Base-by-base conservation (phyloP, 768 basidiomycete species). In the Tephrocybe sp. region DNA sequence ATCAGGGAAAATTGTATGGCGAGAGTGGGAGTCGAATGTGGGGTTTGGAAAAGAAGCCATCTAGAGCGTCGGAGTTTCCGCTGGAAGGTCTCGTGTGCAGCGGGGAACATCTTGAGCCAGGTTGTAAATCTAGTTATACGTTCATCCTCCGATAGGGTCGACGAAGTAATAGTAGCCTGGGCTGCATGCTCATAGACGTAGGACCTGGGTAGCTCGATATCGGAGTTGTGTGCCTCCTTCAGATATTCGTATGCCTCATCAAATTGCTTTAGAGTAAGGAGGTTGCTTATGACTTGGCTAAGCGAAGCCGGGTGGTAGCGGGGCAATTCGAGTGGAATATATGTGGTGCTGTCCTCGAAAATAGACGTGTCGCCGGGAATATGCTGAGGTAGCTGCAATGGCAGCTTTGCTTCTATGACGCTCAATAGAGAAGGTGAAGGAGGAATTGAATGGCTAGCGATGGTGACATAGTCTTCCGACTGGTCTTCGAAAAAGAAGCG, bases 321-420 rank as follows among this genome's bases (percentile, higher is more conserved):
- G 4, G 25, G 3, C 5, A 37, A 28, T 1, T 30, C 16, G 36
- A 38, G n/a, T n/a, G n/a, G n/a, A n/a, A n/a, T n/a, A n/a, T n/a
- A n/a, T n/a, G n/a, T n/a, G n/a, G n/a, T n/a, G n/a, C n/a, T 56
- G 15, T 69, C 69, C 54, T 75, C 73, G 31, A 75, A 72, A 6
- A 74, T 53, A n/a, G 58, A 49, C 2, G 34, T 19, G 44, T 65
- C 66, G 31, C 51, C 47, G 9, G 49, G 28, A 7, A 47, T 9
- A 8, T 69, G 60, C 25, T 61, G 59, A 1, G 69, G 65, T 32
- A 73, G 59, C 22, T 58, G 44, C 3, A 45, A 42, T 12, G 72
- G 72, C 9, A 75, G 50, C 2, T 50, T 54, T 16, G 58, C 39
- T 44, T 68, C 52, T 12, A 74, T 60, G 35, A 63, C 25, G 27